Conservation (phyloP, 2,329 filamentous ascomycete genomes). For the Thermothelomyces thermophilus region DNA sequence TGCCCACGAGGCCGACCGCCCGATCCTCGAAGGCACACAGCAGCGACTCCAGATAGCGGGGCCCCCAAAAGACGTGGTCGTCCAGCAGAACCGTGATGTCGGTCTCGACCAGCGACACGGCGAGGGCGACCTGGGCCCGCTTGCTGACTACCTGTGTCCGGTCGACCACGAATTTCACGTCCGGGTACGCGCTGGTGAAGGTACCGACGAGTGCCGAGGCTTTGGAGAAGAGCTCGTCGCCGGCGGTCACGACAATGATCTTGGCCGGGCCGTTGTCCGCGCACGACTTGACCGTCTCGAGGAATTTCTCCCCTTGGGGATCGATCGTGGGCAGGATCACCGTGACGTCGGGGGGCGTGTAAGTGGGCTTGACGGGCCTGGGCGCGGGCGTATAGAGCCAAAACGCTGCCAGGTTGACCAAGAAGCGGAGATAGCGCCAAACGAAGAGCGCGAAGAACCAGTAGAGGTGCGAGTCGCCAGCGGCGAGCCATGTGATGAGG, state of each 20-base stretch:
- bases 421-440: constrained; percentile 41
- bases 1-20: constrained; percentile 48
- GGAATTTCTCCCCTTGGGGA: constrained; percentile 36
- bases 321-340: constrained; percentile 48
- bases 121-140: constrained; percentile 40
- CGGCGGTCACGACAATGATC: constrained; percentile 42
- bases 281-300: constrained; percentile 35
- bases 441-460: constrained; percentile 30
- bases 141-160: constrained; percentile 37
- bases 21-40: constrained; percentile 40
- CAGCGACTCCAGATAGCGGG: constrained; percentile 35
- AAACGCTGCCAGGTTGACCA: constrained; percentile 38
- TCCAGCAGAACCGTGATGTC: constrained; percentile 42
- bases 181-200: constrained; percentile 13
- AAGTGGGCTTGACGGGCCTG: constrained; percentile 26
- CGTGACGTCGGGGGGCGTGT: constrained; percentile 37
- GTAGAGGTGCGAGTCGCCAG: constrained; percentile 13
- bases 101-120: constrained; percentile 33
- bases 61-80: constrained; percentile 47
- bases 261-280: constrained; percentile 33
- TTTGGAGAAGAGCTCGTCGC: constrained; percentile 24
- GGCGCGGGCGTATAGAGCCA: constrained; percentile 34
- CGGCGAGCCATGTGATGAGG: background rate
- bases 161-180: constrained; percentile 29
- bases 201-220: constrained; percentile 17